Conservation (phyloP, 371 early-diverging fungal species). For the Mortierella sp. region DNA sequence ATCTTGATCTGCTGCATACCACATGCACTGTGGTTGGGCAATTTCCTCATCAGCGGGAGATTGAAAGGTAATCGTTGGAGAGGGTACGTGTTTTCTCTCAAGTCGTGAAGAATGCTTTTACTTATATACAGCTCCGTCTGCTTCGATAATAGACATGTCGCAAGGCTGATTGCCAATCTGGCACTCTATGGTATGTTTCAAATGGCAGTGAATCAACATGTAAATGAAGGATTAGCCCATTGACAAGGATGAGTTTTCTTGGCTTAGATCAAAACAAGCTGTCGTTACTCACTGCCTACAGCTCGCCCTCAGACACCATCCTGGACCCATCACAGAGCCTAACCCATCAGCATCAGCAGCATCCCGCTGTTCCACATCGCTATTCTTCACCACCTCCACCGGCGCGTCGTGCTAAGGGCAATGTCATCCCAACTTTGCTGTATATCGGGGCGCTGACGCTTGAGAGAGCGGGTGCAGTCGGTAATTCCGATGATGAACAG, state of each 20-base stretch:
- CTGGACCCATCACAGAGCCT: conserved; percentile 1
- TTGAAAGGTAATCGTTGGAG: conserved; percentile 25
- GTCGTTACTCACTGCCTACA: conserved; percentile 30
- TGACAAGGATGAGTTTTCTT: neutral
- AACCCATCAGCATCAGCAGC: conserved; percentile 11
- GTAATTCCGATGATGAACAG: neutral
- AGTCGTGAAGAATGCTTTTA: conserved; percentile 3
- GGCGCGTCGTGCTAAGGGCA: conserved; percentile 51
- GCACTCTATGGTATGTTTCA: conserved; percentile 62
- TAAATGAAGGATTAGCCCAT: no score
- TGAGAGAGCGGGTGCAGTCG: conserved; percentile 4
- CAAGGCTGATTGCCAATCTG: conserved; percentile 67
- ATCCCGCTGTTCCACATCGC: conserved; percentile 38
- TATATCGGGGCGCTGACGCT: conserved; percentile 54
- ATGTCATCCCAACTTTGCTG: conserved; percentile 62
- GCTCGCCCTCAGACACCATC: conserved; percentile 10
- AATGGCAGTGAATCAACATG: no score
- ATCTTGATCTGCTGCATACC: conserved; percentile 59
- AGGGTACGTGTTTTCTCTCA: neutral
- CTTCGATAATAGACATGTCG: conserved; percentile 62
- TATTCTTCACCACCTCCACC: conserved; percentile 46
- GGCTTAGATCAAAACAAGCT: conserved; percentile 45
- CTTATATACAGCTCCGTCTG: conserved; percentile 13
- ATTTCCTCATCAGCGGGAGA: conserved; percentile 53
- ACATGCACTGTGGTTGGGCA: conserved; percentile 57